Evolutionary conservation across 2,329 filamentous ascomycete genomes (phyloP).

Genomic region (Hirsutella thompsonii): DNA sequence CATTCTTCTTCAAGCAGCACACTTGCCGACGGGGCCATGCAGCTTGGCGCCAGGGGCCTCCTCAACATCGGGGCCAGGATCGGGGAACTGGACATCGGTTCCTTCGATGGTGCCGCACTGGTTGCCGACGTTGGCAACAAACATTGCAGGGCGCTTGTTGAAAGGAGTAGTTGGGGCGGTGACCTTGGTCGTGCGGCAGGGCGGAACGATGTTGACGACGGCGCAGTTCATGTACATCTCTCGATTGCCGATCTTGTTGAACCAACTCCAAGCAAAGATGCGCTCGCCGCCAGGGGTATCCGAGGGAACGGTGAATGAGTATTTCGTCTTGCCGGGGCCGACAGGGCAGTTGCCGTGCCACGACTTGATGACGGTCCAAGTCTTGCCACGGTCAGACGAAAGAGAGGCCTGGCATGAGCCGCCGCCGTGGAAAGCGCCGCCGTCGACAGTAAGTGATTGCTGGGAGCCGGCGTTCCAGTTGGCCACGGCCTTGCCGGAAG

Average conservation of each 20-base stretch:
- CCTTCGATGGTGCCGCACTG: conserved; percentile 45
- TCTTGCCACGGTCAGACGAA: conserved; percentile 57
- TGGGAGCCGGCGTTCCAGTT: conserved; percentile 48
- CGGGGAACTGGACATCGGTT: conserved; percentile 49
- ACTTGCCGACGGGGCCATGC: too few relatives aligned
- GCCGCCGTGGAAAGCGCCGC: conserved; percentile 50
- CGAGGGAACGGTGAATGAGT: conserved; percentile 52
- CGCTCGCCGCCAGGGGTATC: conserved; percentile 49
- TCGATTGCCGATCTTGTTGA: conserved; percentile 63
- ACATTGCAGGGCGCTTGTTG: conserved; percentile 49
- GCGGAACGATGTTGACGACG: conserved; percentile 42
- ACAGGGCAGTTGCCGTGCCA: conserved; percentile 41
- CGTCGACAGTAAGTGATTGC: conserved; percentile 51
- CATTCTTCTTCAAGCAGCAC: too few relatives aligned
- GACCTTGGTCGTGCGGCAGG: conserved; percentile 12
- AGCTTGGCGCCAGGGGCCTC: too few relatives aligned
- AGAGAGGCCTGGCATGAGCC: conserved; percentile 68
- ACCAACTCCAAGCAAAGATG: conserved; percentile 66
- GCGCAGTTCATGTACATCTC: conserved; percentile 88
- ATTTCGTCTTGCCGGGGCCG: conserved; percentile 30
- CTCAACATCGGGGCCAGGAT: conserved; percentile 45
- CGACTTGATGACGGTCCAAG: conserved; percentile 55
- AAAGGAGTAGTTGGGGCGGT: conserved; percentile 25
- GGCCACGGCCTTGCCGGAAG: conserved; percentile 38
- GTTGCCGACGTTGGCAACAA: conserved; percentile 55